Base-by-base conservation (phyloP, 2,329 filamentous ascomycete genomes). In the Cercospora beticola region DNA sequence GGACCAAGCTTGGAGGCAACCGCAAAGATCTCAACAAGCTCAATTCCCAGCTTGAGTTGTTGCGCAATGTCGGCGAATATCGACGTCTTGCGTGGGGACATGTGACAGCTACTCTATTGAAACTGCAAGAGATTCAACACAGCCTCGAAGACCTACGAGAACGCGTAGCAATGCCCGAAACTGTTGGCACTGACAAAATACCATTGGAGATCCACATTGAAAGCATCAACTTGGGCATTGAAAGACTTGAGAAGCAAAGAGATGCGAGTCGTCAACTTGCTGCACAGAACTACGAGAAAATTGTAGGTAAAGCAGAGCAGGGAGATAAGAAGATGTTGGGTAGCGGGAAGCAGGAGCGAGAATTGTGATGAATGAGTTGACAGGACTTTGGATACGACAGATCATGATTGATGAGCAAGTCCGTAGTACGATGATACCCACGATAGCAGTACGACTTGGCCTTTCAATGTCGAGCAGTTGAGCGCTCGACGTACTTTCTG, bases 1-100 rank as follows among this genome's bases (percentile, higher is more conserved):
- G 92, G 90, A 91, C 89, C 0, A 86, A 90, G 69, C 83, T 95
- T 14, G 92, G 92, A 57, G 90, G 86, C 21, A 92, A 94, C 77
- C 82, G 84, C 33, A 81, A 82, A 18, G 85, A 86, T 57, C 82
- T 91, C 14, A 84, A 85, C 58, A 88, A 88, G 71, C 86, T 91
- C 68, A 84, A 88, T 64, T 81, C 83, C 26, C 89, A 93, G 74
- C 83, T 94, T 6, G 77, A 80, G 2, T 84, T 94, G 4, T 83
- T 96, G 10, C 79, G 82, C 1, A 85, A 89, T 68, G 89, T 95
- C n/a, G 85, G 87, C 26, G 75, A 77, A 5, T 92, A 94, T 80
- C 85, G 91, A 28, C 84, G 85, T 58, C 83, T 83, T 5, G 92
- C 92, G 0, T 87, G 90, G 64, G 83, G 82, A 16, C 91, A 93